Evolutionary conservation across 768 basidiomycete genomes (phyloP), one percentile per base, ranked within the genome.

Genomic region (Kwoniella sp.): DNA sequence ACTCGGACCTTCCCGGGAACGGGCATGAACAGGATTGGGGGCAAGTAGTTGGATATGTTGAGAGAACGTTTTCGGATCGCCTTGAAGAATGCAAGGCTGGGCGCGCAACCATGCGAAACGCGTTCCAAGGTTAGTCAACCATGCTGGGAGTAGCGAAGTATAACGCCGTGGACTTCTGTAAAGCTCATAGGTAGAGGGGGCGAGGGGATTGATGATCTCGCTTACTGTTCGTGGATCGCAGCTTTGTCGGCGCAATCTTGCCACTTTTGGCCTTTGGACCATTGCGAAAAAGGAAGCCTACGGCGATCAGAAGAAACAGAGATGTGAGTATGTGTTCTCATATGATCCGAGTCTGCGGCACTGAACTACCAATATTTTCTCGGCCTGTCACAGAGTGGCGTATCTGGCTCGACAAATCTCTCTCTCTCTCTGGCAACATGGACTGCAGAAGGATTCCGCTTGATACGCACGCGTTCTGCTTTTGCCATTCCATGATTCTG

Each of bases 391-490:
- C n/a, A n/a, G n/a, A n/a, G n/a, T n/a, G n/a, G n/a, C n/a, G n/a
- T n/a, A n/a, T n/a, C n/a, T n/a, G n/a, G n/a, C n/a, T n/a, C n/a
- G n/a, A n/a, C n/a, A n/a, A n/a, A n/a, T n/a, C n/a, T n/a, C n/a
- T n/a, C 34, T 37, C 34, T 37, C 34, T 37, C 34, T 37, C 7
- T 37, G 13, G 7, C 34, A 13, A 37, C 5, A 37, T 37, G 7
- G 34, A 37, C 7, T 37, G 34, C 34, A 7, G 34, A 37, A 37
- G 34, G 13, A 37, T 37, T 37, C 34, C 34, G 13, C 13, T 37
- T 5, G 13, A 34, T 34, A 65, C 64, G 54, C 58, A 65, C 64
- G 64, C 59, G 34, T 65, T 59, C 0, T 30, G n/a, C 25, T 22
- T 23, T 52, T 65, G 64, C 50, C 50, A 65, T n/a, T 11, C 25